Conservation (phyloP, 805 yeast genomes). For the Teunomyces atbi region DNA sequence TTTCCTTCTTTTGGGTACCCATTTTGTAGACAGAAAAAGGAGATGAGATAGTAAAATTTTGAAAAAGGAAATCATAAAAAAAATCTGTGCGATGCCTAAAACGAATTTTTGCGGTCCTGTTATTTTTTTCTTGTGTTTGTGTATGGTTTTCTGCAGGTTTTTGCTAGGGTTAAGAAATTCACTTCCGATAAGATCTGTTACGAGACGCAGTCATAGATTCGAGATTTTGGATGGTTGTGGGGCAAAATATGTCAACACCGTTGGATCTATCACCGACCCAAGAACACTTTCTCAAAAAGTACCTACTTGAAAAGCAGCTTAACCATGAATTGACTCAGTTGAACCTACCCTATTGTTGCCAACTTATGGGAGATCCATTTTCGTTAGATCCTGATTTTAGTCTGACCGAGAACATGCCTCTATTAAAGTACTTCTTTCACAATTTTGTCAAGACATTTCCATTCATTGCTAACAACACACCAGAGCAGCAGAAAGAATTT, state of each 20-base stretch:
- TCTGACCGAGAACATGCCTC: constrained; percentile 46
- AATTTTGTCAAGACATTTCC: constrained; percentile 72
- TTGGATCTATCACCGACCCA: constrained; percentile 46
- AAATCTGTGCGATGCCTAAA: constrained; percentile 1
- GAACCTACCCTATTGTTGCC: constrained; percentile 59
- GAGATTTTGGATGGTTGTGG: neutral
- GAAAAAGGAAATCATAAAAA: neutral
- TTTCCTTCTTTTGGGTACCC: constrained; percentile 95
- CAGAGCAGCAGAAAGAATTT: constrained; percentile 50
- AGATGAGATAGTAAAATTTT: constrained; percentile 7
- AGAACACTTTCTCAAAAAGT: constrained; percentile 87
- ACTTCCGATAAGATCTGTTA: neutral
- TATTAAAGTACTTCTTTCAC: constrained; percentile 63
- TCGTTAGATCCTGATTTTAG: constrained; percentile 35
- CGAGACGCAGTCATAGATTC: neutral
- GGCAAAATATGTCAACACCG: neutral
- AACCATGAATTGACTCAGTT: constrained; percentile 59
- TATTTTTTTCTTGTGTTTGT: neutral
- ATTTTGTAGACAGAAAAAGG: constrained; percentile 33
- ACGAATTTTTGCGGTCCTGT: neutral
- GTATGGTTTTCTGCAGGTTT: too few relatives aligned
- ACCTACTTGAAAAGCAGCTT: constrained; percentile 62
- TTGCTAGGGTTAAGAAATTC: neutral
- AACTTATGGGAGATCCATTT: constrained; percentile 80
- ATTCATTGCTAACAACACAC: constrained; percentile 51